Percentiles rank a stretch among this genome's conserved stretches.
phyloP scores from a whole-genome alignment of 306 rosid species.

The Carpinus viminea region DNA sequence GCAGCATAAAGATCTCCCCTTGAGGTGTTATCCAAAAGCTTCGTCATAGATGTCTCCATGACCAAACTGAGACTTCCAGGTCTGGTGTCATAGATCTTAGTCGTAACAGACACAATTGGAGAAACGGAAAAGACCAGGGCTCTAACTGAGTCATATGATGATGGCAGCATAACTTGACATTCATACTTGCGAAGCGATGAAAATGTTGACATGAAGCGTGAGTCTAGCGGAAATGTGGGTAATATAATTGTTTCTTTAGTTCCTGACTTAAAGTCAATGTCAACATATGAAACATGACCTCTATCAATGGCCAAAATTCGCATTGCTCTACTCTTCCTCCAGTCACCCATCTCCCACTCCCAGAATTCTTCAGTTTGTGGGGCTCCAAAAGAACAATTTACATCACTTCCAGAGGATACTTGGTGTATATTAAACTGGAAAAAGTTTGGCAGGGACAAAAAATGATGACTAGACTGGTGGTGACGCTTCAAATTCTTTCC shows the following conservation, averaged over 20 bases:
- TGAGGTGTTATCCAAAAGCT: conserved; percentile 44
- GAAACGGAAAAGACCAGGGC: conserved; percentile 78
- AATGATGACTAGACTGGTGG: conserved; percentile 52
- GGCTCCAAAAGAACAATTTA: conserved; percentile 61
- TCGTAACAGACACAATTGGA: conserved; percentile 59
- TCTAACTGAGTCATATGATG: conserved; percentile 69
- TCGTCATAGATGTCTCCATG: conserved; percentile 59
- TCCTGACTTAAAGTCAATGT: conserved; percentile 70
- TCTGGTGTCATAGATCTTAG: conserved; percentile 66
- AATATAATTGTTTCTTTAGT: conserved; percentile 52
- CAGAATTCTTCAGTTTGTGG: conserved; percentile 65
- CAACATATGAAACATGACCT: conserved; percentile 75
- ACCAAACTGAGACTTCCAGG: conserved; percentile 60
- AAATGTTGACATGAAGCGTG: conserved; percentile 73
- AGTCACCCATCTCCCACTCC: conserved; percentile 99
- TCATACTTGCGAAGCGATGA: conserved; percentile 48
- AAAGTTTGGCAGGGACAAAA: conserved; percentile 44
- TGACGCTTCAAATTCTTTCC: conserved; percentile 88
- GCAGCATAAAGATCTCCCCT: conserved; percentile 73
- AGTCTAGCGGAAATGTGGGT: conserved; percentile 94
- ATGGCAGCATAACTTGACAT: conserved; percentile 50
- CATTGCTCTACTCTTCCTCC: conserved; percentile 83
- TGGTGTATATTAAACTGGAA: conserved; percentile 67
- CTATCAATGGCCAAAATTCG: conserved; percentile 83
- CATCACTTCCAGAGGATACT: conserved; percentile 36